A percentile compares a stretch with the other conserved stretches of the same genome.
phyloP scores from a whole-genome alignment of 495 filamentous ascomycete genomes.

The Neurospora africana region DNA sequence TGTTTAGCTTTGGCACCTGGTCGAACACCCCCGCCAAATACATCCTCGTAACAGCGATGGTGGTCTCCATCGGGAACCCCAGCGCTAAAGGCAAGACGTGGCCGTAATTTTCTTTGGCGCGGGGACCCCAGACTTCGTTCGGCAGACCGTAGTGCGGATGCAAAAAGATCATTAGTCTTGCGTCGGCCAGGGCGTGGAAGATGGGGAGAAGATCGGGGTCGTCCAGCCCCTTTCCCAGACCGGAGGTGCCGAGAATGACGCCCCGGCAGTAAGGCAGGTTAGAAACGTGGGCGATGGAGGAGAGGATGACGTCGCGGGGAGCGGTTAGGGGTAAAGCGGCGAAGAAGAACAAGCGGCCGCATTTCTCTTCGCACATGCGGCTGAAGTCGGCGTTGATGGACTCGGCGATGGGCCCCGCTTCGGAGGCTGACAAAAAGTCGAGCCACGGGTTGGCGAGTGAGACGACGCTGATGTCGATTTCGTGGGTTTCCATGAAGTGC shows the following conservation, averaged over 20 bases:
- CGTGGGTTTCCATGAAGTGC: constrained; percentile 76
- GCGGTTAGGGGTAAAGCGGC: constrained; percentile 71
- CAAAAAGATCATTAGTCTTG: constrained; percentile 60
- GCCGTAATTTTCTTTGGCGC: constrained; percentile 52
- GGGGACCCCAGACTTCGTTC: constrained; percentile 61
- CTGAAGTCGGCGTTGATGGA: constrained; percentile 71
- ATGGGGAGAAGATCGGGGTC: constrained; percentile 62
- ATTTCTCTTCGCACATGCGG: constrained; percentile 48
- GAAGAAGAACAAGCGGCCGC: constrained; percentile 64
- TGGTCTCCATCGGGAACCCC: constrained; percentile 90
- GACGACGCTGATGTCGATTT: constrained; percentile 73
- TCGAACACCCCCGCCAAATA: constrained; percentile 78
- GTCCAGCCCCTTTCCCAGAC: constrained; percentile 72
- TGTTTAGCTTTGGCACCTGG: constrained; percentile 53
- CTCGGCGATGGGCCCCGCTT: constrained; percentile 51
- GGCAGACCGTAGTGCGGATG: constrained; percentile 93
- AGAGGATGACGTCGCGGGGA: constrained; percentile 45
- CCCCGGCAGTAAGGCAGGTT: constrained; percentile 61
- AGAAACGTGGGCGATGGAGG: constrained; percentile 52
- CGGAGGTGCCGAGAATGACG: constrained; percentile 79
- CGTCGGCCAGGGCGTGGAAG: constrained; percentile 55
- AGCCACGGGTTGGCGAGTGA: constrained; percentile 95
- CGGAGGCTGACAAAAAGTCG: constrained; percentile 60
- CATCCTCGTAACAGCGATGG: constrained; percentile 84
- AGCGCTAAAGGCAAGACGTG: constrained; percentile 81